Base-by-base conservation (phyloP, 352 stramenopile genomes). In the Globisporangium alternatum region DNA sequence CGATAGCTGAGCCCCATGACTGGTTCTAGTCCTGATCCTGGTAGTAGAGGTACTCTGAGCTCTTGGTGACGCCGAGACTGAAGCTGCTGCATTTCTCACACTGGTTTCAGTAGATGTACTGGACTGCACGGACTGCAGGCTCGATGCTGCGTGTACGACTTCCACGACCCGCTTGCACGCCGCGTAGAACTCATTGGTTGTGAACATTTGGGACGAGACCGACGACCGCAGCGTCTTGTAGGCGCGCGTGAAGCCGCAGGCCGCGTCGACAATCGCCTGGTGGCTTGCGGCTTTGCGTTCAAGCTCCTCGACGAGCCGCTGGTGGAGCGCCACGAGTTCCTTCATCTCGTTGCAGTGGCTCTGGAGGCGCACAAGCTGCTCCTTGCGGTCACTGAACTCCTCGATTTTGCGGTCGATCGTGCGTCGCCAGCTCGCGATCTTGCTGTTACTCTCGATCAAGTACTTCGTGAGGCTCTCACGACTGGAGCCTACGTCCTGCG, bases 341-440 rank as follows among this genome's bases (percentile, higher is more conserved):
- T 78, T 81, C 6, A 89, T 72, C 53, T 88, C 75, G 0, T 58
- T 55, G 49, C 77, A 89, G 22, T 75, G 68, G 9, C 56, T 64
- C 41, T 84, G 66, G 2, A 88, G 64, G 2, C 74, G 74, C 48
- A 57, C 62, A 1, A 89, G 65, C 41, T 88, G 78, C 30, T 62
- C 70, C 21, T 80, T 81, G 48, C 68, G 71, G 37, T 78, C 66
- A 5, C 61, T 61, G 43, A 85, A 81, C 63, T 88, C 75, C 1
- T 65, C 33, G 28, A 82, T 68, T 59, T 77, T 85, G 19, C 70
- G 70, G 54, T 86, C 75, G 19, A 86, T 71, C 2, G 70, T 64
- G 5, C 74, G 62, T 67, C 76, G 76, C 80, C 78, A 88, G 22
- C 70, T 60, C 0, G 67, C 68, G 17, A 86, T 64, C 43, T 87